phyloP scores from a whole-genome alignment of 1,284 basidiomycete genomes.

The Schizopora paradoxa region DNA sequence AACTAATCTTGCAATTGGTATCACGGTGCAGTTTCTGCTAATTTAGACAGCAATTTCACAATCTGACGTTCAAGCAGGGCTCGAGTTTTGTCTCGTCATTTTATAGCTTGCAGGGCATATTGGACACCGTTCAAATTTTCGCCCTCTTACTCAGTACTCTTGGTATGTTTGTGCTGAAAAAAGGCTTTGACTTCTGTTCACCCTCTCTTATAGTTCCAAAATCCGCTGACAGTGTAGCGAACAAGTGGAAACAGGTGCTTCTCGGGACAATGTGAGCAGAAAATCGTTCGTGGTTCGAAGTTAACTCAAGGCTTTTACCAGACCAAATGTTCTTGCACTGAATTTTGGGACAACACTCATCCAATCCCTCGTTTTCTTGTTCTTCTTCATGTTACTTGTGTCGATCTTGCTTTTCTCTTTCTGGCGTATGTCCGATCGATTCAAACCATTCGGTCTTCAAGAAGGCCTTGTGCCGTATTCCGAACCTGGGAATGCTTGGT shows the following conservation, averaged over 20 bases:
- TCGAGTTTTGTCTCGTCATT: conserved; percentile 61
- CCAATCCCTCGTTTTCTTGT: conserved; percentile 50
- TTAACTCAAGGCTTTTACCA: conserved; percentile 27
- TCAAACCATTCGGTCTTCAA: conserved; percentile 40
- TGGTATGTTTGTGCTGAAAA: conserved; percentile 36
- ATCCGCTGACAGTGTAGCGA: conserved; percentile 32
- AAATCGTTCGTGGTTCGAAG: conserved; percentile 5
- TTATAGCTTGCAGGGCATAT: conserved; percentile 63
- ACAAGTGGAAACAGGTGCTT: conserved; percentile 52
- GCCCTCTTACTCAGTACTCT: conserved; percentile 62
- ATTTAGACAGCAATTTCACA: conserved; percentile 3
- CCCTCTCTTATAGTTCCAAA: conserved; percentile 35
- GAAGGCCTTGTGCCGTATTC: conserved; percentile 51
- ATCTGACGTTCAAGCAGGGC: conserved; percentile 36
- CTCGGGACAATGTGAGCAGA: conserved; percentile 58
- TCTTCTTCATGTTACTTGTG: conserved; percentile 50
- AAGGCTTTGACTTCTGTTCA: conserved; percentile 2
- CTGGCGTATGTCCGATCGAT: conserved; percentile 41
- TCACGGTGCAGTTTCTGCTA: conserved; percentile 38
- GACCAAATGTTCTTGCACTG: conserved; percentile 65
- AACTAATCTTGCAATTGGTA: conserved; percentile 39
- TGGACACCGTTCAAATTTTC: conserved; percentile 65
- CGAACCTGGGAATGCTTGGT: conserved; percentile 42
- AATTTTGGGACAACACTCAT: conserved; percentile 55
- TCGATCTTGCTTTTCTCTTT: conserved; percentile 52